A percentile compares a stretch with the other conserved stretches of the same genome.
Evolutionary conservation across 1,284 basidiomycete species (phyloP).

Genomic region (Microbotryum intermedium): DNA sequence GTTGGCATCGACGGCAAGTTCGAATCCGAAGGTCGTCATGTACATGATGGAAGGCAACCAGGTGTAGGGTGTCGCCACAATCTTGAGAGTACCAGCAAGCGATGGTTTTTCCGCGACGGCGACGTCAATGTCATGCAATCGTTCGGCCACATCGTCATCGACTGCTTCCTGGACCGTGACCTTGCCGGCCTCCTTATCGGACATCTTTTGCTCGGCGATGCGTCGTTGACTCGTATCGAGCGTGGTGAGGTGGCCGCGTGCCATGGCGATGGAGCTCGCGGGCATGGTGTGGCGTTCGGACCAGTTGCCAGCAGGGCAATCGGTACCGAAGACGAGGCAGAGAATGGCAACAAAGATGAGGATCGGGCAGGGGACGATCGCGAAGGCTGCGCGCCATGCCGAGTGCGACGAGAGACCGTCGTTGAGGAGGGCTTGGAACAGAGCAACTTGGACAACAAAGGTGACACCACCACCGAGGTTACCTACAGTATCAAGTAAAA

Average conservation of each 20-base stretch:
- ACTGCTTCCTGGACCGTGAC: conserved; percentile 14
- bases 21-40: conserved; percentile 47
- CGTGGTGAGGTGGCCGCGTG: conserved; percentile 36
- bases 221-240: conserved; percentile 36
- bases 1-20: conserved; percentile 53
- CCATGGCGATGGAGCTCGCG: conserved; percentile 39
- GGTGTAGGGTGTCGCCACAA: conserved; percentile 48
- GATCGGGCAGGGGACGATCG: conserved; percentile 52
- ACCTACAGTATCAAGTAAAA: conserved; percentile 50
- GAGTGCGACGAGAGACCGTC: conserved; percentile 45
- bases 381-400: conserved; percentile 55
- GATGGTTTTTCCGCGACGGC: conserved; percentile 51
- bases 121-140: conserved; percentile 41
- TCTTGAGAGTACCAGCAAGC: conserved; percentile 36
- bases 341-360: conserved; percentile 46
- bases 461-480: conserved; percentile 48
- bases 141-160: conserved; percentile 26
- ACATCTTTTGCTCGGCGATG: conserved; percentile 35
- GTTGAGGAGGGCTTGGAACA: conserved; percentile 46
- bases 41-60: conserved; percentile 55
- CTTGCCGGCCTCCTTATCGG: conserved; percentile 30
- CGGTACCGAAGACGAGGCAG: conserved; percentile 50
- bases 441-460: conserved; percentile 51
- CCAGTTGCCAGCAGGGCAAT: conserved; percentile 53
- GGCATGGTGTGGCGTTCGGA: conserved; percentile 47